Evolutionary conservation across 1,139 yeast species (phyloP), one percentile per base, ranked within the genome.

Genomic region (Pichia sp.): DNA sequence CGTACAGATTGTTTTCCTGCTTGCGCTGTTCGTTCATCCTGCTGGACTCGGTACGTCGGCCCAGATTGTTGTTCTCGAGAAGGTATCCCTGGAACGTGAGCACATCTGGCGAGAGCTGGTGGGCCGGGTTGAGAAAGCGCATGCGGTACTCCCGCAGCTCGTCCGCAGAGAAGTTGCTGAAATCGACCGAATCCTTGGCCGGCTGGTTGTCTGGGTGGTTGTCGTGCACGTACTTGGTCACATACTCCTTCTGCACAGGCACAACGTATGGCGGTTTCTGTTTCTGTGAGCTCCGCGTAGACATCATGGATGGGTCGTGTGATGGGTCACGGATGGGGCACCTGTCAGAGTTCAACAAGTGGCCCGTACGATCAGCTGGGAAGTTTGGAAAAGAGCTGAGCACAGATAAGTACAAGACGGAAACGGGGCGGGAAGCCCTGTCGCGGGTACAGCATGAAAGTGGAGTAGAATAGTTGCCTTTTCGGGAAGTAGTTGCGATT

Each of bases 121-220:
- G 64, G 16, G 56, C 54, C 11, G 68, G 65, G 49, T 64, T 70
- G 31, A 73, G 75, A 69, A 85, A 82, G 51, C 77, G 70, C 40
- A 71, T 72, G 56, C 81, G 75, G 71, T 88, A 89, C 57, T 76
- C 78, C 57, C 87, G 76, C 46, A 89, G 72, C 4, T 80, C 73
- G 1, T 72, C 74, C 34, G 77, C 76, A 6, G 87, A 80, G 54
- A 85, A 74, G 4, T 75, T 65, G 36, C 75, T 79, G 61, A 88
- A 86, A 66, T 87, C 90, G 54, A 86, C 67, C 0, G 88, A 84
- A 50, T 79, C 77, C 1, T 70, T 67, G 30, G 70, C 70, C 0
- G 77, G 76, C 53, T 67, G 65, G 62, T 83, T 87, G 46, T 78
- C 74, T 1, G 87, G 87, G 0, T 87, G 87, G 63, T 84, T 83